These are phyloP conservation scores for Corylus heterophylla DNA, from an alignment of 306 rosid species.

Conservation along the genomic window DNA sequence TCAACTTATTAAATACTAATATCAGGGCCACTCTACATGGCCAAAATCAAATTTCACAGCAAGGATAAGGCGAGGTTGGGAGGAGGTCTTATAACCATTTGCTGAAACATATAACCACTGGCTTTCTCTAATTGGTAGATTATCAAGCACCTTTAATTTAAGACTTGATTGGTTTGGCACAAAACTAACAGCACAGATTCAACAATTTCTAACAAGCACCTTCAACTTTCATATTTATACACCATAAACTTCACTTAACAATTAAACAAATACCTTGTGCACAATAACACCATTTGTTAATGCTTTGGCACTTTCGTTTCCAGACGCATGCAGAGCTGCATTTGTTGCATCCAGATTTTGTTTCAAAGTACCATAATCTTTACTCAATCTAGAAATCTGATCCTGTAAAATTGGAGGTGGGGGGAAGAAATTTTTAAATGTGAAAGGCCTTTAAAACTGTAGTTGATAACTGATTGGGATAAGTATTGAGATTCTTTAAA, in stretches of 20 bases:
- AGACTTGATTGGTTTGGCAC: neutral
- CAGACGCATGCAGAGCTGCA: conserved; percentile 46
- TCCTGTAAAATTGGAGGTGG: conserved; percentile 57
- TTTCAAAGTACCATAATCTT: conserved; percentile 82
- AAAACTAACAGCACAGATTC: neutral
- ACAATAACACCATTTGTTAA: conserved; percentile 46
- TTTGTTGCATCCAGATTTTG: conserved; percentile 64
- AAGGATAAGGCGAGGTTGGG: neutral
- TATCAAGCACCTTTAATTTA: conserved; percentile 16
- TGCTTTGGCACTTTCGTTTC: conserved; percentile 51
- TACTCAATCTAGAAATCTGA: conserved; percentile 63
- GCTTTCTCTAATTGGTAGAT: neutral
- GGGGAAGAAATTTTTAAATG: conserved; percentile 17
- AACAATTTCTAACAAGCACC: neutral
- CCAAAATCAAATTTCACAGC: neutral
- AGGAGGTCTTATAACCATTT: neutral
- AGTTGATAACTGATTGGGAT: neutral
- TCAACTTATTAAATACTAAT: neutral
- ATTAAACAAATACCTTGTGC: conserved; percentile 45
- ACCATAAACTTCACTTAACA: neutral
- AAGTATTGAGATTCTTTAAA: conserved; percentile 10
- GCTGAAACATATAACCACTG: neutral
- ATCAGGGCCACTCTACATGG: neutral
- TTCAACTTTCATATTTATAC: neutral
- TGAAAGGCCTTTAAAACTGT: conserved; percentile 4